Conservation (phyloP, 805 yeast genomes). For the Myxozyma melibiosi region DNA sequence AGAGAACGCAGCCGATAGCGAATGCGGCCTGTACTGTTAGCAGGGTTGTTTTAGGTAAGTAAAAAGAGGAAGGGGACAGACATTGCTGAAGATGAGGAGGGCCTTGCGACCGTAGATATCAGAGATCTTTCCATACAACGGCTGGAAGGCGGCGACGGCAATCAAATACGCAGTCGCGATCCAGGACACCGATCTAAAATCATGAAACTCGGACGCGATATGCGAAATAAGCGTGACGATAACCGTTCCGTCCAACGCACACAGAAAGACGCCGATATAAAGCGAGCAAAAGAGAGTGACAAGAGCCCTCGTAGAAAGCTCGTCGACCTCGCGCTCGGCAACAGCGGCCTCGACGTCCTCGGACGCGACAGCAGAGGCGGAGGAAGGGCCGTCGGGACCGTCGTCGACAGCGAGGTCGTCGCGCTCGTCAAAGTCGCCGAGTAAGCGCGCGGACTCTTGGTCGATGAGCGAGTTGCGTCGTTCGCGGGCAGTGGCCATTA, state of each 20-base stretch:
- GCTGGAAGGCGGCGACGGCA: conserved; percentile 76
- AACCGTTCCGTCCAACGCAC: conserved; percentile 56
- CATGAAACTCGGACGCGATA: conserved; percentile 62
- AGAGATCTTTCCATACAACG: conserved; percentile 64
- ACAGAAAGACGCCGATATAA: conserved; percentile 50
- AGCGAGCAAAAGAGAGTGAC: conserved; percentile 32
- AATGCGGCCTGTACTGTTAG: conserved; percentile 49
- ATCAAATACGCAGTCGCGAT: conserved; percentile 73
- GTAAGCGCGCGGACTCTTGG: conserved; percentile 52
- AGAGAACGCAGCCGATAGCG: conserved; percentile 49
- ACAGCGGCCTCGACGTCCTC: conserved; percentile 14
- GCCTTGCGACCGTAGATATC: conserved; percentile 34
- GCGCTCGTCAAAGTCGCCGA: conserved; percentile 44
- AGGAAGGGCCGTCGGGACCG: neutral
- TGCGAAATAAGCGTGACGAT: conserved; percentile 54
- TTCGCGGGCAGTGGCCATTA: conserved; percentile 30
- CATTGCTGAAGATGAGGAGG: conserved; percentile 25
- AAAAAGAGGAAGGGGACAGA: neutral
- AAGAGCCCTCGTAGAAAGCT: conserved; percentile 27
- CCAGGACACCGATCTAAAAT: conserved; percentile 61
- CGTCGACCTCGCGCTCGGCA: conserved; percentile 29
- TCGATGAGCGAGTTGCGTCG: conserved; percentile 30
- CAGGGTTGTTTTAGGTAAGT: conserved; percentile 57
- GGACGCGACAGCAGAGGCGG: neutral
- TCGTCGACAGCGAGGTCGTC: conserved; percentile 20